Base-by-base conservation (phyloP, 768 basidiomycete genomes). In the Crucibulum laeve region DNA sequence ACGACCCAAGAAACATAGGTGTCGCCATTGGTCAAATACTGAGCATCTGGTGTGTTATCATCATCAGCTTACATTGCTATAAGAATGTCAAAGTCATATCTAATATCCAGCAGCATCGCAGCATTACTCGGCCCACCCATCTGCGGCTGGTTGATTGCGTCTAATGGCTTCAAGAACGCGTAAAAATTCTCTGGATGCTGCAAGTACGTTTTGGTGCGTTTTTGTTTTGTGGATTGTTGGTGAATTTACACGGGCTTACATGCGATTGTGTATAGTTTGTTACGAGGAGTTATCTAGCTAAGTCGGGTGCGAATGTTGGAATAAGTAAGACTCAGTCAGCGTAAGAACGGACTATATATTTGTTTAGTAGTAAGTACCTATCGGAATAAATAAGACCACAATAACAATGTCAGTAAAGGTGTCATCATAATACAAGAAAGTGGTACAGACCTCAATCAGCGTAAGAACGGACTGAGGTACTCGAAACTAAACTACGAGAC, bases 141-240 rank as follows among this genome's bases (percentile, higher is more conserved):
- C 34, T 43, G 42, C 15, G 51, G 51, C 7, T 49, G 40, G 30
- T 24, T 52, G n/a, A 52, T 52, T 34, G 26, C 48, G 38, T 40
- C 19, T 24, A 32, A 46, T 25, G 51, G 51, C 7, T 52, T 46
- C 38, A 40, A 46, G 42, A 44, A 45, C 17, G 51, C 51, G 6
- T 48, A 52, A 28, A 46, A 49, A 22, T 52, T 52, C 19, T 45
- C 51, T 11, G 51, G 51, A 10, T 49, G 2, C 49, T 52, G 51
- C 33, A 49, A 14, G 33, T 40, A 34, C 34, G 42, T 18, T 46
- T 49, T 30, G 24, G 40, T 21, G 17, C n/a, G 8, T 25, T 42
- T 21, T 32, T 42, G 46, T 24, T 34, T 35, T 13, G n/a, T 22
- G 24, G 19, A 21, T 15, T 17, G 39, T 17, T 42, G 19, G 25